Evolutionary conservation across 1,284 basidiomycete species (phyloP).

Genomic region (Athelia psychrophila): DNA sequence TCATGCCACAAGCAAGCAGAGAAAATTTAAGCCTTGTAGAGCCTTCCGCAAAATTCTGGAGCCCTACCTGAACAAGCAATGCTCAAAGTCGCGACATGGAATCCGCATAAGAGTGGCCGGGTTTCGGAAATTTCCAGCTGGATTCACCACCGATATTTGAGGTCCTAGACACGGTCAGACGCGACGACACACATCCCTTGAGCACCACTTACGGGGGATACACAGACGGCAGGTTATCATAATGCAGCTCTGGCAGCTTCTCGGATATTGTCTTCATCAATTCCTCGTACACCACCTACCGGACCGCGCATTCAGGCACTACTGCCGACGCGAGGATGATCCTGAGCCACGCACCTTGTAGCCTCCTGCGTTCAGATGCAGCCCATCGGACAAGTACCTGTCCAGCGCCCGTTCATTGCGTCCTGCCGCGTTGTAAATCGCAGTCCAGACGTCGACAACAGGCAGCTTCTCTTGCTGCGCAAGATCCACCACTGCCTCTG

Average conservation of each 20-base stretch:
- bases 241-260: conserved; percentile 68
- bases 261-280: conserved; percentile 56
- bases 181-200: conserved; percentile 7
- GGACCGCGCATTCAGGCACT: conserved; percentile 2
- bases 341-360: conserved; percentile 48
- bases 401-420: conserved; percentile 48
- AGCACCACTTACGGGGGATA: conserved; percentile 47
- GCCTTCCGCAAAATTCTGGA: too few species aligned
- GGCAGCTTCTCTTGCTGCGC: conserved; percentile 52
- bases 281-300: conserved; percentile 63
- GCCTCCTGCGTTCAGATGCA: conserved; percentile 73
- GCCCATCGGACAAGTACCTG: conserved; percentile 62
- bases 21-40: too few species aligned
- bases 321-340: too few species aligned
- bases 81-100: too few species aligned
- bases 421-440: conserved; percentile 65
- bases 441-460: conserved; percentile 69
- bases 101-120: too few species aligned
- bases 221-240: conserved; percentile 49
- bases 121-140: too few species aligned
- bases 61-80: too few species aligned
- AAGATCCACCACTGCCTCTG: conserved; percentile 64
- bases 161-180: neutral
- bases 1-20: too few species aligned
- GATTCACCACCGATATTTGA: too few species aligned